A percentile compares a stretch with the other conserved stretches of the same genome.
These are phyloP conservation scores for Chenopodium berlandieri DNA, from an alignment of 148 eudicot genomes.

Conservation along the genomic window DNA sequence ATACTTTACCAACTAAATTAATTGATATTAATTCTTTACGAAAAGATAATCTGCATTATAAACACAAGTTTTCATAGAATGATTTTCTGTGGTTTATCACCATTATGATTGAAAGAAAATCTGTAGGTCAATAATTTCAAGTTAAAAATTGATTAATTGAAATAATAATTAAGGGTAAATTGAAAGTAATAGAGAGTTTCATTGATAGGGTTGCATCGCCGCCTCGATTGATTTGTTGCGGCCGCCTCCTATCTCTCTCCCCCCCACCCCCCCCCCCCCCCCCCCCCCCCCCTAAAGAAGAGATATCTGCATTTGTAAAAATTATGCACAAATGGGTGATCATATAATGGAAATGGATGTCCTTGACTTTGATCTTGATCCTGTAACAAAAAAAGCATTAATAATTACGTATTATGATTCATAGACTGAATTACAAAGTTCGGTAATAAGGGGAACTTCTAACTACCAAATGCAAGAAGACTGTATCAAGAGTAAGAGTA, in stretches of 20 bases:
- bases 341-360: slow-evolving; percentile 14
- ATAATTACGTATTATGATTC: no score
- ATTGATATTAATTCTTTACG: no score
- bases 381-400: slow-evolving; percentile 9
- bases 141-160: not conserved
- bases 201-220: not conserved
- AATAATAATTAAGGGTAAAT: not conserved
- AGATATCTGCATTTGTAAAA: not conserved
- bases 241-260: not conserved
- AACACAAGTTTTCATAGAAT: not conserved
- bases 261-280: not conserved
- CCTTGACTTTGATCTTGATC: slow-evolving; percentile 23
- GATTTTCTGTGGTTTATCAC: not conserved
- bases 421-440: no score
- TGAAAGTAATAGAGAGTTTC: not conserved
- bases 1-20: not conserved
- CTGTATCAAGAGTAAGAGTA: not conserved
- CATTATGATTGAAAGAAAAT: not conserved
- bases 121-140: not conserved
- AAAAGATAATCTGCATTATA: no score
- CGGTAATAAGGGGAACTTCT: no score
- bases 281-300: not conserved
- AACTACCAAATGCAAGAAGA: not conserved
- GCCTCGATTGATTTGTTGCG: not conserved
- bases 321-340: slow-evolving; percentile 4